Conservation (phyloP, 2,329 filamentous ascomycete genomes). For the Beauveria pseudobassiana region DNA sequence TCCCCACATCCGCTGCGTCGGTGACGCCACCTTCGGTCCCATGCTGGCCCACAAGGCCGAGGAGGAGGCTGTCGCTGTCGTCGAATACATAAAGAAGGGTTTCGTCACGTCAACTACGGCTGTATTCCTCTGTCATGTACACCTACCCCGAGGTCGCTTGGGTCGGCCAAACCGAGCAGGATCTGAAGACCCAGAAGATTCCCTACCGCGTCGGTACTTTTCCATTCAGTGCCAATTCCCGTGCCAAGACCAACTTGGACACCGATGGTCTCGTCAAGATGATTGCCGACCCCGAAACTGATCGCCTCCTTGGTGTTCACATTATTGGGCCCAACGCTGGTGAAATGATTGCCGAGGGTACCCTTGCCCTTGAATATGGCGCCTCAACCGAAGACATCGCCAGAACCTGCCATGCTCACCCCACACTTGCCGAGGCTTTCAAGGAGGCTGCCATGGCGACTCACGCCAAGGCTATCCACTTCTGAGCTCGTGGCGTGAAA, state of each 20-base stretch:
- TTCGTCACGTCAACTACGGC: conserved; percentile 97
- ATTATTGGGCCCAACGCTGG: conserved; percentile 94
- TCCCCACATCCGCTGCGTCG: conserved; percentile 93
- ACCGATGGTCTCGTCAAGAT: conserved; percentile 97
- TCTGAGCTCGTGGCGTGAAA: conserved; percentile 41
- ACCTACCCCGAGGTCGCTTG: conserved; percentile 97
- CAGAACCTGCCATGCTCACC: conserved; percentile 93
- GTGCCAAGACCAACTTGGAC: conserved; percentile 97
- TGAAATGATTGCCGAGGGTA: conserved; percentile 98
- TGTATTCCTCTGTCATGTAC: conserved; percentile 99
- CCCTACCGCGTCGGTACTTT: conserved; percentile 92
- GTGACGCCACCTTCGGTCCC: conserved; percentile 92
- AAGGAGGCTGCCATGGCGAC: conserved; percentile 99
- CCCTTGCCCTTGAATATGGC: conserved; percentile 91
- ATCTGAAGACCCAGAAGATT: conserved; percentile 81
- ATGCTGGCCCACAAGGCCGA: conserved; percentile 99
- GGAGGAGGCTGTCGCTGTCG: conserved; percentile 88
- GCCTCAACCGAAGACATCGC: conserved; percentile 92
- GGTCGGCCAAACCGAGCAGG: conserved; percentile 96
- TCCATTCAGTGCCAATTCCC: conserved; percentile 96
- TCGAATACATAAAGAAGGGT: conserved; percentile 97
- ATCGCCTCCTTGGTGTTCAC: conserved; percentile 90
- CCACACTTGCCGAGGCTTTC: conserved; percentile 93
- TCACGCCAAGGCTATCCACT: conserved; percentile 92
- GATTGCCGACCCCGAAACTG: conserved; percentile 90